Conservation (phyloP, 2,329 filamentous ascomycete genomes). For the Fusarium transvaalense region DNA sequence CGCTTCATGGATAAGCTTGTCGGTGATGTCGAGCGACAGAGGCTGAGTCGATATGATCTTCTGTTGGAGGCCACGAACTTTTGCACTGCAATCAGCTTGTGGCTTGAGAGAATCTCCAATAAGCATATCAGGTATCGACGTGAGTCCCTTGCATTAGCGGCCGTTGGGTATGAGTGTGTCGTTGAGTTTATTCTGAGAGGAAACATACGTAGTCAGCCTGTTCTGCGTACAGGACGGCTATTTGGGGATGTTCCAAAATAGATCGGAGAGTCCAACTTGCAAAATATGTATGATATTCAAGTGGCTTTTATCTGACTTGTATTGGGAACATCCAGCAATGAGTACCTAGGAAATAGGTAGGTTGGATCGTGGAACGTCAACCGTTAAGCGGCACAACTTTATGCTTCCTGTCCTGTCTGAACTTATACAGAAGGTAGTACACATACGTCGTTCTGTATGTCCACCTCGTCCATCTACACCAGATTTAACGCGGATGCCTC, state of each 20-base stretch:
- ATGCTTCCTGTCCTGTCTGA: neutral
- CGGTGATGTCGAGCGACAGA: neutral
- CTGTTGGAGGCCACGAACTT: neutral
- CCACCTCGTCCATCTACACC: too few species aligned
- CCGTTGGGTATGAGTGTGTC: neutral
- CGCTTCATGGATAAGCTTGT: neutral
- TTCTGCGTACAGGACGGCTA: neutral
- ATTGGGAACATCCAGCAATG: neutral
- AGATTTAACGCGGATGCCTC: neutral
- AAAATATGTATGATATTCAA: neutral
- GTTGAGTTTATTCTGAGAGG: neutral
- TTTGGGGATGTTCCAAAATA: neutral
- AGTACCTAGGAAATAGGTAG: too few species aligned
- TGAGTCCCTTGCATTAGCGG: conserved; percentile 3
- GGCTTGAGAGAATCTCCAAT: neutral
- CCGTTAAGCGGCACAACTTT: neutral
- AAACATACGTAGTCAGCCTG: neutral
- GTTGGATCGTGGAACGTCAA: neutral
- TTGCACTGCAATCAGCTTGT: neutral
- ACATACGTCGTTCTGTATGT: neutral
- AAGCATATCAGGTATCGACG: neutral
- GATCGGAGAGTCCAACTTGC: neutral
- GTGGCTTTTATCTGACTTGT: neutral
- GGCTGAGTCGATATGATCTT: neutral
- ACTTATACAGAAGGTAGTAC: neutral